Evolutionary conservation across 257 asterid species (phyloP).

Genomic region (Oldenlandia corymbosa): DNA sequence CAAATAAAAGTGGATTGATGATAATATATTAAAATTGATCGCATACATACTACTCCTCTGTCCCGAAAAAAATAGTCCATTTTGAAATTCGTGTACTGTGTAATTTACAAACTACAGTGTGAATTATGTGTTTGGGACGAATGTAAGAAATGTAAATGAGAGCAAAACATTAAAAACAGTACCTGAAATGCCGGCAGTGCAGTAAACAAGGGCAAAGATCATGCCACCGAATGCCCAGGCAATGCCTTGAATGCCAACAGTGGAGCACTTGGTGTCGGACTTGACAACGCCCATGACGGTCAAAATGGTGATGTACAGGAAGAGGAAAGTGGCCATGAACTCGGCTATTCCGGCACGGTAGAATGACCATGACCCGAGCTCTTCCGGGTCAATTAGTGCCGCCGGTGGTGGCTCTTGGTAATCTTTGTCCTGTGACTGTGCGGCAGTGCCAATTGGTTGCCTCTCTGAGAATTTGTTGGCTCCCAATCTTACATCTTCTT

Average conservation of each 20-base stretch:
- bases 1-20: too few relatives aligned
- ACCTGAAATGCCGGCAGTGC: constrained; percentile 37
- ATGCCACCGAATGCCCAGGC: constrained; percentile 43
- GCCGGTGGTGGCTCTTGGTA: constrained; percentile 32
- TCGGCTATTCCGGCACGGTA: constrained; percentile 39
- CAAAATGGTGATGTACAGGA: constrained; percentile 28
- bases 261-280: constrained; percentile 19
- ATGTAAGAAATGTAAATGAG: too few relatives aligned
- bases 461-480: constrained; percentile 26
- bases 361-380: constrained; percentile 30
- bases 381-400: constrained; percentile 25
- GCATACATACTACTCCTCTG: too few relatives aligned
- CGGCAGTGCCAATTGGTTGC: constrained; percentile 31
- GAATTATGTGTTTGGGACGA: too few relatives aligned
- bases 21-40: too few relatives aligned
- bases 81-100: too few relatives aligned
- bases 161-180: too few relatives aligned
- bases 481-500: constrained; percentile 28
- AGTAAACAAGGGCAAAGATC: constrained; percentile 37
- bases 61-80: too few relatives aligned
- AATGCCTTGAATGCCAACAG: constrained; percentile 37
- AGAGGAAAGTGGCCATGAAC: constrained; percentile 32
- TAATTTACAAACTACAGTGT: too few relatives aligned
- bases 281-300: constrained; percentile 30
- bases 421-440: constrained; percentile 27